phyloP scores from a whole-genome alignment of 768 basidiomycete genomes.

The Rhizopogon roseolus region DNA sequence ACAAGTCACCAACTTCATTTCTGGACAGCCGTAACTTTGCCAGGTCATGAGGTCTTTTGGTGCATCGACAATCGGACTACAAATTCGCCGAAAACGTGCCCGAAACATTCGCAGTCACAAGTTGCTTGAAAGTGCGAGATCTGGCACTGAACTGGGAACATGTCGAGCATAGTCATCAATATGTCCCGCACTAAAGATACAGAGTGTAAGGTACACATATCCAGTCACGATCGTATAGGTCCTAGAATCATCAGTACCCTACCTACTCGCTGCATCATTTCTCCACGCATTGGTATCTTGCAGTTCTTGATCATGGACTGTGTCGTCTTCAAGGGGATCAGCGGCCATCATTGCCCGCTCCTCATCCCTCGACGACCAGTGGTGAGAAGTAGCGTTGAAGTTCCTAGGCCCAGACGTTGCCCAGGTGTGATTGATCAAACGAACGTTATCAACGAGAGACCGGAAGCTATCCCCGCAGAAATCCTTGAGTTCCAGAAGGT shows the following conservation, averaged over 20 bases:
- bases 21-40: too few relatives aligned
- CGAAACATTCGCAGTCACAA: not conserved
- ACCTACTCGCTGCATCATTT: not conserved
- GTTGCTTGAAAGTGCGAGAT: not conserved
- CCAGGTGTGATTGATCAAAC: constrained; percentile 14
- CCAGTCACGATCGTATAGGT: not conserved
- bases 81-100: not conserved
- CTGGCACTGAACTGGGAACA: not conserved
- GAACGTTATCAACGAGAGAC: constrained; percentile 7
- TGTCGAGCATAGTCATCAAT: not conserved
- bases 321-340: constrained; percentile 20
- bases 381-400: constrained; percentile 22
- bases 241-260: not conserved
- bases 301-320: constrained; percentile 1
- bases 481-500: constrained; percentile 17
- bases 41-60: too few relatives aligned
- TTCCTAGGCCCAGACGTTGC: constrained; percentile 3
- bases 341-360: constrained; percentile 18
- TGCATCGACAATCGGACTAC: not conserved
- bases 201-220: not conserved
- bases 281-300: not conserved
- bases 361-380: constrained; percentile 28
- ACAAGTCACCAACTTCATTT: too few relatives aligned
- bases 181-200: not conserved
- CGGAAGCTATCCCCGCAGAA: constrained; percentile 16